Evolutionary conservation across 192 early-diverging fungal species (phyloP), one percentile per base, ranked within the genome.

Genomic region (Mortierella alpina): DNA sequence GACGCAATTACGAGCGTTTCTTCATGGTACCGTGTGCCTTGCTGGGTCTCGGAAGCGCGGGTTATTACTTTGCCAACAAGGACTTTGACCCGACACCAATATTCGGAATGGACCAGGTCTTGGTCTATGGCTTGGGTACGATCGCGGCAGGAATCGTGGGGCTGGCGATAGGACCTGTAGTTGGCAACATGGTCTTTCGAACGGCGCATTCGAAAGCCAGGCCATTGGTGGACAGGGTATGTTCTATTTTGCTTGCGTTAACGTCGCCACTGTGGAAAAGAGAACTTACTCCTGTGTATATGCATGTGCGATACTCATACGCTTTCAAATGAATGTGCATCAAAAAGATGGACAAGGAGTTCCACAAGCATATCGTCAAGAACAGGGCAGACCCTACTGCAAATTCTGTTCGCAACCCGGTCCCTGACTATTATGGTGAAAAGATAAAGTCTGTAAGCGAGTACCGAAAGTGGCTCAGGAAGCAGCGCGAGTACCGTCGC

Each of bases 401-500:
- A 41, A 88, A 92, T 66, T 92, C 91, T 10, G 82, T 91, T 9
- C 85, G 88, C 59, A 92, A 92, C 72, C 92, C 91, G 60, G 86
- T 96, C 58, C 96, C 96, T 8, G 96, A 98, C 84, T 98, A 91
- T 82, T 96, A 98, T 66, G 96, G 95, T 48, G 96, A 98, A 66
- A 96, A 95, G 73, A 93, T 98, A 82, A 90, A 90, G 54, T 93
- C 91, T 54, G 88, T 98, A 15, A 51, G 67, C 4, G 94, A 88
- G 42, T 98, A 98, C 75, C 87, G 95, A 39, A 83, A 82, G 46
- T 98, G 96, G 96, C 85, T 96, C 47, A 84, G 92, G 67, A 96
- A 95, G 75, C 96, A 98, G 85, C 83, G 91, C 58, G 91, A 92
- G 63, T 90, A 91, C 73, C 82, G 86, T 62, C 84, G 88, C 55